These are phyloP conservation scores for Ogataea dorogensis DNA, from an alignment of 805 yeast species.

Conservation along the genomic window DNA sequence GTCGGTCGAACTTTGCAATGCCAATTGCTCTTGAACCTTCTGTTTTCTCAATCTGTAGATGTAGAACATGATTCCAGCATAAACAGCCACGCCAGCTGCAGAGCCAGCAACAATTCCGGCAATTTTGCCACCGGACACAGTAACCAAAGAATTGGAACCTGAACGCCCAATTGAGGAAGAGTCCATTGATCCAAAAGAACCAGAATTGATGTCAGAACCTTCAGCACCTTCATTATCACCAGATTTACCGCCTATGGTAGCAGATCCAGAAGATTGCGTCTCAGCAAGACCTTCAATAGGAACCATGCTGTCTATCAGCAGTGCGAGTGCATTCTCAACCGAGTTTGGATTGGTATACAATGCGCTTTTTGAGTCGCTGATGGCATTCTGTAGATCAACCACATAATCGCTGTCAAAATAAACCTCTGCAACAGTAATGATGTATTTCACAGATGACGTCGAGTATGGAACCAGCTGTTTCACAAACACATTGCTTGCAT, in stretches of 20 bases:
- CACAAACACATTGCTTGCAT: constrained; percentile 49
- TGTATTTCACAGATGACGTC: constrained; percentile 52
- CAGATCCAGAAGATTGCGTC: constrained; percentile 12
- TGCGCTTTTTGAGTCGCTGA: constrained; percentile 51
- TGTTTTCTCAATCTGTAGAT: constrained; percentile 45
- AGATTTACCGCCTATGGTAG: constrained; percentile 11
- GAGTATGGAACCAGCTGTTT: constrained; percentile 73
- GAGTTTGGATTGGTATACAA: constrained; percentile 60
- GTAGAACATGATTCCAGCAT: constrained; percentile 58
- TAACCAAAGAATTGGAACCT: constrained; percentile 14
- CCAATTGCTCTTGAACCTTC: constrained; percentile 15
- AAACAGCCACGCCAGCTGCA: constrained; percentile 68
- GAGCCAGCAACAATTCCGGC: constrained; percentile 85
- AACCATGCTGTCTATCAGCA: constrained; percentile 68
- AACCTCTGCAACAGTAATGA: constrained; percentile 85
- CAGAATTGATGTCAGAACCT: constrained; percentile 18
- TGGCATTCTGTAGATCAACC: constrained; percentile 44
- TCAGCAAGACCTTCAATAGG: constrained; percentile 49
- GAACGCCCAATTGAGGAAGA: not conserved
- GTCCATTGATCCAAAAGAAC: constrained; percentile 30
- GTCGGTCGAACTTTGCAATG: constrained; percentile 4
- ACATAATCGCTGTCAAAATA: constrained; percentile 67
- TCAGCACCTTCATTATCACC: not conserved
- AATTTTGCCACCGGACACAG: constrained; percentile 38
- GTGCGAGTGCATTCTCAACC: constrained; percentile 56